Evolutionary conservation across 2,329 filamentous ascomycete species (phyloP).

Genomic region (Aureobasidium sp.): DNA sequence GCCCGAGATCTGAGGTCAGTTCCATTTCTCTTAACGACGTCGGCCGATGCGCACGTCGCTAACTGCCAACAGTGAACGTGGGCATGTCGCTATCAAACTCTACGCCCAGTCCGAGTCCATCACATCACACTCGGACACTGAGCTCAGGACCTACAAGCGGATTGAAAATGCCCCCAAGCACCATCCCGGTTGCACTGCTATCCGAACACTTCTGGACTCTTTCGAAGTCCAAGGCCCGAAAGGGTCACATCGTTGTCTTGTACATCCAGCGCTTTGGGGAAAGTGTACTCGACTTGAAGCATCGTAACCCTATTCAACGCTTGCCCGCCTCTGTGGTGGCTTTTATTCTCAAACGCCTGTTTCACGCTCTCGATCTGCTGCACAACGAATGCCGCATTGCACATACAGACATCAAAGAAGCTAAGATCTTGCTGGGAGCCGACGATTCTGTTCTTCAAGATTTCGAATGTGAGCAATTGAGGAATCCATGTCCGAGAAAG

Average conservation of each 20-base stretch:
- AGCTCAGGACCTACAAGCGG: constrained; percentile 21
- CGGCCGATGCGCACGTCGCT: not conserved
- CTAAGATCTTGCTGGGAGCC: constrained; percentile 36
- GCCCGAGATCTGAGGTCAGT: constrained; percentile 21
- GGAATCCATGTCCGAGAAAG: constrained; percentile 35
- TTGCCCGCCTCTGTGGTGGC: constrained; percentile 36
- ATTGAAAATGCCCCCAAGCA: constrained; percentile 20
- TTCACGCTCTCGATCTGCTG: constrained; percentile 37
- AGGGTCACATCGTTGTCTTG: constrained; percentile 33
- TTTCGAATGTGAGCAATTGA: constrained; percentile 32
- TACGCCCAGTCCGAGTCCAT: not conserved
- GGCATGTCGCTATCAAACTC: constrained; percentile 18
- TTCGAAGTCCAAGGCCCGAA: constrained; percentile 27
- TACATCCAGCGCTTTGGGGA: constrained; percentile 36
- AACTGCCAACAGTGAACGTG: not conserved
- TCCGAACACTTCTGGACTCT: constrained; percentile 29
- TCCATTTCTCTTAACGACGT: not conserved
- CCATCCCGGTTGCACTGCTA: constrained; percentile 27
- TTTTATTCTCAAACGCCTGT: constrained; percentile 31
- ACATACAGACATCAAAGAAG: constrained; percentile 36
- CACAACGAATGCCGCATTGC: constrained; percentile 39
- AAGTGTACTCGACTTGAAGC: constrained; percentile 34
- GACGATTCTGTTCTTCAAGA: constrained; percentile 32
- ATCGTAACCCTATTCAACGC: constrained; percentile 32
- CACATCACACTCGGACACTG: constrained; percentile 16